Evolutionary conservation across 768 basidiomycete genomes (phyloP).

Genomic region (Suillus luteus): DNA sequence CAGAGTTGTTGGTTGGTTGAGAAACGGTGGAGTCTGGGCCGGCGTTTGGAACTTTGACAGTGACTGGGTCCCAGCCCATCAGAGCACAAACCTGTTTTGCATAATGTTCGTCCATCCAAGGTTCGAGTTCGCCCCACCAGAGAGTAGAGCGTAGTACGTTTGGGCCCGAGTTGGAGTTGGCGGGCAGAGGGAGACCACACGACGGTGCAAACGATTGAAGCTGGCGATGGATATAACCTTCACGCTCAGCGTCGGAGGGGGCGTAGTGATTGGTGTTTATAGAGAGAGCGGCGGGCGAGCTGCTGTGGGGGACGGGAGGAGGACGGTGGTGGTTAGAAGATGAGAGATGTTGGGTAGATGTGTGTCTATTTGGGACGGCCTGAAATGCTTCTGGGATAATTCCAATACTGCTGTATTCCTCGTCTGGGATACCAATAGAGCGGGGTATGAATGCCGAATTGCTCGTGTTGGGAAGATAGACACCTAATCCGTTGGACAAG

Average conservation of each 20-base stretch:
- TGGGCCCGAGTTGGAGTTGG: conserved; percentile 29
- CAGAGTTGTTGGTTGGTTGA: conserved; percentile 73
- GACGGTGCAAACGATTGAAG: conserved; percentile 19
- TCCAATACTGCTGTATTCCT: conserved; percentile 35
- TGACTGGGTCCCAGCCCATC: conserved; percentile 85
- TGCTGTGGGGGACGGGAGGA: conserved; percentile 31
- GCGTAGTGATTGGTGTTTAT: conserved; percentile 21
- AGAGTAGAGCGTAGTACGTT: conserved; percentile 58
- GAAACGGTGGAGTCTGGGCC: conserved; percentile 58
- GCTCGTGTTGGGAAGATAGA: conserved; percentile 21
- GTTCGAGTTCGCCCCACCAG: conserved; percentile 87
- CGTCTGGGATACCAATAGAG: conserved; percentile 39
- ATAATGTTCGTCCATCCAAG: conserved; percentile 98
- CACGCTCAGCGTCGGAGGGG: conserved; percentile 27
- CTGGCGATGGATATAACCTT: conserved; percentile 18
- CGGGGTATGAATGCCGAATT: conserved; percentile 33
- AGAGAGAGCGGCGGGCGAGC: conserved; percentile 26
- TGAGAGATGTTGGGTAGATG: conserved; percentile 31
- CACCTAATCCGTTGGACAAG: conserved; percentile 18
- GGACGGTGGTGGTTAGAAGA: conserved; percentile 49
- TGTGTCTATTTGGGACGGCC: conserved; percentile 37
- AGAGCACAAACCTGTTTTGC: conserved; percentile 82
- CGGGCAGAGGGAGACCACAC: conserved; percentile 24
- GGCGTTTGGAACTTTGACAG: conserved; percentile 70
- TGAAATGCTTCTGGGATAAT: conserved; percentile 33